phyloP scores from a whole-genome alignment of 2,329 filamentous ascomycete genomes.

The Fusarium pseudograminearum region DNA sequence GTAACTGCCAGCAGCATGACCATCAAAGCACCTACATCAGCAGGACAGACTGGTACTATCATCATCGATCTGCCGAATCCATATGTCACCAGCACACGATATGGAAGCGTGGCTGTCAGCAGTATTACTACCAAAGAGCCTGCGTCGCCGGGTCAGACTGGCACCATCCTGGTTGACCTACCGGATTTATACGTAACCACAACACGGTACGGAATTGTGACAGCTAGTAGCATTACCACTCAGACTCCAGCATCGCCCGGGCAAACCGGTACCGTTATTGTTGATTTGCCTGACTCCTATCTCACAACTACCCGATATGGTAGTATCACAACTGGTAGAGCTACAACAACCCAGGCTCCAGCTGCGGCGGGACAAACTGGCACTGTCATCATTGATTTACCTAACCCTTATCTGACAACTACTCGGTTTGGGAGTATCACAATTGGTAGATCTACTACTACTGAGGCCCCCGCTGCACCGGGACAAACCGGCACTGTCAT shows the following conservation, averaged over 20 bases:
- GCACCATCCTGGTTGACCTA: background rate
- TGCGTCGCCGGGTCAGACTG: background rate
- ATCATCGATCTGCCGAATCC: background rate
- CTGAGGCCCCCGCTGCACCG: background rate
- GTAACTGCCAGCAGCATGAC: background rate
- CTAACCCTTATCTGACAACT: background rate
- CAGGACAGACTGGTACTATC: background rate
- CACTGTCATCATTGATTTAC: background rate
- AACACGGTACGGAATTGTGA: background rate
- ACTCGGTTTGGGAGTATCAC: background rate
- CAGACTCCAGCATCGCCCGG: background rate
- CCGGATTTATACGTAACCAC: background rate
- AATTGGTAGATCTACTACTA: background rate
- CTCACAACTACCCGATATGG: background rate
- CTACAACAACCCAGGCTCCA: no score
- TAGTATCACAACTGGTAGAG: background rate
- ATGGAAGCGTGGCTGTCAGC: background rate
- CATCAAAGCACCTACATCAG: background rate
- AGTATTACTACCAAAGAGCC: background rate
- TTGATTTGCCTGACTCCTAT: background rate
- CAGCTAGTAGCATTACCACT: background rate
- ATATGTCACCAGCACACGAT: background rate
- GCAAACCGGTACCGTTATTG: constrained; percentile 1
- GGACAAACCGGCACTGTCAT: constrained; percentile 1
- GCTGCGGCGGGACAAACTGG: background rate